Base-by-base conservation (phyloP, 495 filamentous ascomycete species). In the Penicillium angulare region DNA sequence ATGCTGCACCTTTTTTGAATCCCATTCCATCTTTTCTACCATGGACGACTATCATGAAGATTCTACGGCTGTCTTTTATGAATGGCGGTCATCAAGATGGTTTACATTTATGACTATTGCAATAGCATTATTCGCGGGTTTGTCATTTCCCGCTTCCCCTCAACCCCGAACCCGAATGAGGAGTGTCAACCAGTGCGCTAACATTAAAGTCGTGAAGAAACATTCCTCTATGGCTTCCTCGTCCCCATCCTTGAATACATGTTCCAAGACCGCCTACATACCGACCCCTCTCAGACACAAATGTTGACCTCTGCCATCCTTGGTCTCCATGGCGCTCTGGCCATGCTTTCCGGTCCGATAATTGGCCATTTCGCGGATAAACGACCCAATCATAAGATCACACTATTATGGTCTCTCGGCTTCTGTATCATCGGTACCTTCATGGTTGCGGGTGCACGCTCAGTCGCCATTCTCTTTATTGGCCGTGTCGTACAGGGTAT, bases 301-400 rank as follows among this genome's bases (percentile, higher is more conserved):
- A n/a, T 15, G 6, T 34, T 54, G 13, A 65, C 55, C 0, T 50
- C 57, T 13, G 46, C 47, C 4, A 26, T 64, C 3, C 47, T 66
- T 7, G 44, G 60, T 7, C 3, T 48, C 1, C 56, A 58, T 42
- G 63, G 60, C 33, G 38, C 56, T 23, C 35, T 61, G 10, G 47
- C 60, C 12, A 29, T 60, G 0, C 5, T 66, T 5, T 41, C 54
- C 1, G 55, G 44, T n/a, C 61, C 61, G 1, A 26, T 63, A 27
- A 49, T 69, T 39, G 66, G 50, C 0, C 63, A 68, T 49, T 53
- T 64, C n/a, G 60, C 56, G 2, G 65, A 68, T 40, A 60, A 61
- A 27, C 49, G 41, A 0, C 36, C 54, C 5, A 46, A 26, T 18
- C 47, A 54, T 1, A 63, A 60, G 49, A 50, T n/a, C 5, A 54